Evolutionary conservation across 148 eudicot species (phyloP), one percentile per base, ranked within the genome.

Genomic region (Camellia sinensis): DNA sequence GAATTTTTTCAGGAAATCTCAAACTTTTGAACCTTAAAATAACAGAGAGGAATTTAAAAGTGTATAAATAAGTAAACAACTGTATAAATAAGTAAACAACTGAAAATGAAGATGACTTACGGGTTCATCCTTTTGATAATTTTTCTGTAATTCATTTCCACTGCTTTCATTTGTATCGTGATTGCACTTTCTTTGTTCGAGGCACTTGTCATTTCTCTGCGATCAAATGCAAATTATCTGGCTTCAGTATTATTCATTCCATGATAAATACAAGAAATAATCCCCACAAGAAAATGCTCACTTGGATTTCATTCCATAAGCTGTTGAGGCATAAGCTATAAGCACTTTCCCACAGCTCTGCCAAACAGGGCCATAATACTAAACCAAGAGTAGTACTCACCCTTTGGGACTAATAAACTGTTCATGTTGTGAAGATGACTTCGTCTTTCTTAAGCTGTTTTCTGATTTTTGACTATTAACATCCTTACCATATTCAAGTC

Each of bases 181-280:
- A 45, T 66, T 83, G 62, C 83, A 67, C 37, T 67, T 72, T 72
- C 59, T 82, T 61, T 81, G 68, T 17, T 79, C 81, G 14, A 54
- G 59, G 78, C 79, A 66, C 54, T 87, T 76, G 2, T 71, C 84
- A 44, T 72, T 63, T 78, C 14, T 62, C 84, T 82, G 84, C 5
- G 44, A 50, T 15, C 44, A 22, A 64, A 80, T 56, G 21, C 12
- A 43, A 52, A 41, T 5, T 43, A n/a, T n/a, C 43, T n/a, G 41
- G n/a, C 37, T 45, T 11, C 22, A 46, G 61, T 59, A 52, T 13
- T 50, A 18, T 37, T 57, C 22, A 6, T 19, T 46, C 6, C 62
- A 17, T 80, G 62, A 56, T 5, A 48, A 70, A 44, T 7, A 40
- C 12, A 29, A 37, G 7, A 65, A 2, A 50, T 80, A 2, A 13